phyloP scores from a whole-genome alignment of 2,329 filamentous ascomycete species.

The Xylariaceae sp. region DNA sequence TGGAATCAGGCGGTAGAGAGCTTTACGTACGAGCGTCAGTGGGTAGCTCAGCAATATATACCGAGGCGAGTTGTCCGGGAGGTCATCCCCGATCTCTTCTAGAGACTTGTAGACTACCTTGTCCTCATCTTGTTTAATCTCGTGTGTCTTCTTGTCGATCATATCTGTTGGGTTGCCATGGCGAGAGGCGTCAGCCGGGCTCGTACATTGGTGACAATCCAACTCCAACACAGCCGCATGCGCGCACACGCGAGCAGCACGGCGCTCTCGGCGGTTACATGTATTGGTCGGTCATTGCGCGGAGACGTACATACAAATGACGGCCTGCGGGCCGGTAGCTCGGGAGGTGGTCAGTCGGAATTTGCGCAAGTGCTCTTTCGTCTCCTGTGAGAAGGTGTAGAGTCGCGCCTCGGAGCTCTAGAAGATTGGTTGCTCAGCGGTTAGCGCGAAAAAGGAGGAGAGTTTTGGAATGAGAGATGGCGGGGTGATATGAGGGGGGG shows the following conservation, averaged over 20 bases:
- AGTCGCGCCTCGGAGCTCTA: constrained; percentile 76
- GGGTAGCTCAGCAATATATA: constrained; percentile 91
- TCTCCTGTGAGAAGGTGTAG: constrained; percentile 89
- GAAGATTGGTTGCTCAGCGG: constrained; percentile 1
- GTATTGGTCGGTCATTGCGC: constrained; percentile 6
- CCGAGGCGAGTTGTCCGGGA: constrained; percentile 86
- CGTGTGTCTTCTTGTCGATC: constrained; percentile 84
- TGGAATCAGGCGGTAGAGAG: background rate
- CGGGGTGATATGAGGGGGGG: constrained; percentile 7
- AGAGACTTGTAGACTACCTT: constrained; percentile 73
- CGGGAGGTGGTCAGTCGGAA: constrained; percentile 89
- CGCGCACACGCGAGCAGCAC: background rate
- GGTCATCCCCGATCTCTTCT: constrained; percentile 75
- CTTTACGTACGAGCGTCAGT: constrained; percentile 63
- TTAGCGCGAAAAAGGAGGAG: constrained; percentile 1
- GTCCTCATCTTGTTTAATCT: constrained; percentile 79
- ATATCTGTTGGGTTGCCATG: constrained; percentile 53
- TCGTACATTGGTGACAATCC: background rate
- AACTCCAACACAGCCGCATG: background rate
- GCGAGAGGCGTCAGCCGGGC: background rate
- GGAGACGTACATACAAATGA: constrained; percentile 73
- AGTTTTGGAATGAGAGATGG: background rate
- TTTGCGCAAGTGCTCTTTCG: constrained; percentile 83
- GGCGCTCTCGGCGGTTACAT: background rate
- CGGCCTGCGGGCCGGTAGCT: constrained; percentile 75